Percentiles rank a stretch among this genome's conserved stretches.
Evolutionary conservation across 1,139 yeast genomes (phyloP).

Genomic region (Cylindricascospora bacillispora): DNA sequence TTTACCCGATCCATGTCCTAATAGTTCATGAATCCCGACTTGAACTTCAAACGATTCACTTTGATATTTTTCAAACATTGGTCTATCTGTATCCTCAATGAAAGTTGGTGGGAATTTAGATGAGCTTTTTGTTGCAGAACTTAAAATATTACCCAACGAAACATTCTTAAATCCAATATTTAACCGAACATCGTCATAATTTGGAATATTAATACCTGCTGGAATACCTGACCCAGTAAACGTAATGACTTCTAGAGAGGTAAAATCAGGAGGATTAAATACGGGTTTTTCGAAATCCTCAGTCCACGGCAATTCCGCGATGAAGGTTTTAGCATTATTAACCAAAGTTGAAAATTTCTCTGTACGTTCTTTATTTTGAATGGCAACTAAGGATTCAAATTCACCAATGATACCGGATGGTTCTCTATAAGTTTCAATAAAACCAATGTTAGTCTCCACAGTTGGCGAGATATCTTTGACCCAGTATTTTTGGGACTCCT

Average conservation of each 20-base stretch:
- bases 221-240: constrained; percentile 87
- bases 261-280: constrained; percentile 87
- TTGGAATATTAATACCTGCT: constrained; percentile 87
- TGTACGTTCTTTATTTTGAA: constrained; percentile 80
- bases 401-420: constrained; percentile 89
- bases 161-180: constrained; percentile 81
- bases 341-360: constrained; percentile 65
- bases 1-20: constrained; percentile 91
- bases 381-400: constrained; percentile 90
- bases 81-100: constrained; percentile 39
- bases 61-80: constrained; percentile 54
- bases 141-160: constrained; percentile 71
- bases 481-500: constrained; percentile 75
- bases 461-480: constrained; percentile 74
- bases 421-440: constrained; percentile 84
- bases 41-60: constrained; percentile 83
- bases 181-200: constrained; percentile 77
- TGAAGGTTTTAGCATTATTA: constrained; percentile 49
- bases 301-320: constrained; percentile 66
- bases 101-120: constrained; percentile 62
- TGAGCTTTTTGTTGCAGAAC: constrained; percentile 46
- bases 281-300: constrained; percentile 61
- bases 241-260: constrained; percentile 77
- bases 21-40: constrained; percentile 81
- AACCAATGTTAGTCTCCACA: constrained; percentile 80